These are phyloP conservation scores for Eutrema japonicum DNA, from an alignment of 345 rosid genomes.

Conservation along the genomic window DNA sequence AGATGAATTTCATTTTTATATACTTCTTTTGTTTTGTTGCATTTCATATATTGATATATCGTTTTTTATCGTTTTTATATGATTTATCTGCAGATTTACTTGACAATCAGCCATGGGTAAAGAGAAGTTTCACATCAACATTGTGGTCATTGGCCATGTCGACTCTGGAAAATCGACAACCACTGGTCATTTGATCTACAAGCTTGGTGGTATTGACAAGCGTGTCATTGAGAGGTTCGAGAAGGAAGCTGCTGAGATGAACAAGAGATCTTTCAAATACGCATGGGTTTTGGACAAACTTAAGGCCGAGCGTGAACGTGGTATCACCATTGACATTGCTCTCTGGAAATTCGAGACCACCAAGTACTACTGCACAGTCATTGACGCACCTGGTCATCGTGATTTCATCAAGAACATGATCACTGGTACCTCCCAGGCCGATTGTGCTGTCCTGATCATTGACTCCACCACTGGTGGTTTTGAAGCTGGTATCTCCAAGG, in stretches of 20 bases:
- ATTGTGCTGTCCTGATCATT: conserved; percentile 78
- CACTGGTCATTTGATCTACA: conserved; percentile 88
- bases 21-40: no score
- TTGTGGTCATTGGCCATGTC: conserved; percentile 82
- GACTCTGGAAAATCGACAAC: conserved; percentile 83
- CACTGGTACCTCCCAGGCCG: conserved; percentile 85
- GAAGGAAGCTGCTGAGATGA: conserved; percentile 95
- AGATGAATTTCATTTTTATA: no score
- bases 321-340: conserved; percentile 87
- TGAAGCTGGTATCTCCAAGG: conserved; percentile 87
- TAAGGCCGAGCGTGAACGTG: conserved; percentile 88
- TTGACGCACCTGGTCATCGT: conserved; percentile 86
- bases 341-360: conserved; percentile 85
- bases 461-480: conserved; percentile 90
- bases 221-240: conserved; percentile 87
- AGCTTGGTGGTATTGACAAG: conserved; percentile 94
- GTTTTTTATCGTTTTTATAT: not conserved
- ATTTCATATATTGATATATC: not conserved
- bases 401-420: conserved; percentile 88
- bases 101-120: conserved; percentile 58
- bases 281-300: conserved; percentile 91
- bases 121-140: conserved; percentile 75
- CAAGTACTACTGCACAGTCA: conserved; percentile 79
- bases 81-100: conserved; percentile 3
- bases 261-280: conserved; percentile 87